Conservation (phyloP, 768 basidiomycete genomes). For the Kwoniella newhampshirensis region DNA sequence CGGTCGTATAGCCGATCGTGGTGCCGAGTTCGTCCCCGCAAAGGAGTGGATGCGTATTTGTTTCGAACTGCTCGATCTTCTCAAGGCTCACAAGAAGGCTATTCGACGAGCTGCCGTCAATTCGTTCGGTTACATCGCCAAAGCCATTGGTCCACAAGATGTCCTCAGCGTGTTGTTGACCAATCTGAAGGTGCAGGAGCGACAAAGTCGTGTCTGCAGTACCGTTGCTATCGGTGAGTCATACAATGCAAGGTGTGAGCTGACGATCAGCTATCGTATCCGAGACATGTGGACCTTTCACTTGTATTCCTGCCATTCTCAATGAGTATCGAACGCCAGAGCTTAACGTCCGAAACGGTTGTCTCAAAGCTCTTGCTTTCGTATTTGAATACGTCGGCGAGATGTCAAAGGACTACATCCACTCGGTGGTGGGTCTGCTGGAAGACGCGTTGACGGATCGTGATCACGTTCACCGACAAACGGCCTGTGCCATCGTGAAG, state of each 20-base stretch:
- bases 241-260: not conserved
- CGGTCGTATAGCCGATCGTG: conserved; percentile 97
- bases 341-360: conserved; percentile 96
- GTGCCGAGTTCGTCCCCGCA: conserved; percentile 96
- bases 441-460: conserved; percentile 98
- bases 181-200: conserved; percentile 96
- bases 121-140: conserved; percentile 99
- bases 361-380: conserved; percentile 96
- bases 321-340: conserved; percentile 99
- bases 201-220: conserved; percentile 96
- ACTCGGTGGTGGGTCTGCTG: conserved; percentile 95
- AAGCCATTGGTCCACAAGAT: conserved; percentile 98
- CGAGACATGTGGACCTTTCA: conserved; percentile 64
- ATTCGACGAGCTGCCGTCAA: conserved; percentile 98
- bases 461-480: conserved; percentile 96
- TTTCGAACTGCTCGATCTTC: conserved; percentile 91
- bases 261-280: conserved; percentile 58
- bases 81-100: conserved; percentile 99
- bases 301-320: conserved; percentile 96
- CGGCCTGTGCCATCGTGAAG: conserved; percentile 96
- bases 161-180: conserved; percentile 93
- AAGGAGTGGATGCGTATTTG: conserved; percentile 99
- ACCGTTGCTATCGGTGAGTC: conserved; percentile 84
- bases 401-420: conserved; percentile 91
- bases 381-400: conserved; percentile 99